Base-by-base conservation (phyloP, 1,139 yeast species). In the Sugiyamaella xylanicola region DNA sequence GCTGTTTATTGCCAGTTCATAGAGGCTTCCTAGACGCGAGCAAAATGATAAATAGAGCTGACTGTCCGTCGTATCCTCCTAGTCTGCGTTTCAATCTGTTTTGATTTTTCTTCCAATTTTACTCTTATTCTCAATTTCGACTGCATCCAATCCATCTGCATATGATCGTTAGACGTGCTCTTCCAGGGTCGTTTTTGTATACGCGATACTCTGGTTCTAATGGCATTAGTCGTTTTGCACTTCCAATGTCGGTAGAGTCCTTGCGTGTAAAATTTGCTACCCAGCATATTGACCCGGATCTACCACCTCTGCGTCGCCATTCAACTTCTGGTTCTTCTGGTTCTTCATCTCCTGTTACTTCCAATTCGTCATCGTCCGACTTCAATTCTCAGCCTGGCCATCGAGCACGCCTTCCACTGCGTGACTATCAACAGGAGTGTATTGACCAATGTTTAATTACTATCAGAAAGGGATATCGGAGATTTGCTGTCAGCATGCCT, bases 401-500 rank as follows among this genome's bases (percentile, higher is more conserved):
- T 48, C 15, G 15, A 7, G 37, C 8, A 4, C 17, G 5, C 15
- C 35, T 16, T 22, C 43, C 50, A 16, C 74, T 83, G 2, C 70
- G 87, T 35, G 83, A 81, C 17, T 92, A 92, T 65, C 98, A 92
- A 68, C 68, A 77, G 45, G 84, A 86, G 47, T 93, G 96, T 46
- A 80, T 91, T 1, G 67, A 79, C 0, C 69, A 78, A 0, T 82
- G 93, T 25, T 64, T 83, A 1, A 63, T 70, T 0, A 81, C 90
- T 0, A 70, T 89, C 2, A 59, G 64, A 0, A 63, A 70, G 0
- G 84, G 86, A 0, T 68, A 75, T 3, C 72, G 76, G 20, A 74
- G 95, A 48, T 81, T 91, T 0, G 97, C 95, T 0, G 91, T 90
- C 1, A 87, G 91, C 15, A 70, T 93, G 51, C 97, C 97, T 4